Evolutionary conservation across 1,284 basidiomycete genomes (phyloP).

Genomic region (Moesziomyces antarcticus): DNA sequence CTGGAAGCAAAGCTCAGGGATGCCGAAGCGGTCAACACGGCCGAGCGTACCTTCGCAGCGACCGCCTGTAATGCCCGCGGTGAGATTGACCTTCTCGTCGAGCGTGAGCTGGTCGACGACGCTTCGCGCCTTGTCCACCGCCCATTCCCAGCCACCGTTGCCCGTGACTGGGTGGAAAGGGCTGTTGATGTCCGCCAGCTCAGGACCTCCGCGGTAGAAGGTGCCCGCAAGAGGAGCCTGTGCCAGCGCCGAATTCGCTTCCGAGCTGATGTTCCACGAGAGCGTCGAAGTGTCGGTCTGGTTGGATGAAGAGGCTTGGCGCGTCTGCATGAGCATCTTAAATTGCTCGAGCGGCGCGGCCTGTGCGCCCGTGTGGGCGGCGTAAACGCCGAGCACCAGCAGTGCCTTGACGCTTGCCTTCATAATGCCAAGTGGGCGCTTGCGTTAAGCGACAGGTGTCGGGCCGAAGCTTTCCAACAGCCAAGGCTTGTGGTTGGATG

Average conservation of each 20-base stretch:
- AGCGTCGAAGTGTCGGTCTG: conserved; percentile 1
- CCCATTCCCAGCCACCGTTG: conserved; percentile 43
- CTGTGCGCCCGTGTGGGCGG: conserved; percentile 21
- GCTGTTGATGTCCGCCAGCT: conserved; percentile 30
- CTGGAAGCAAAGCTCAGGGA: conserved; percentile 47
- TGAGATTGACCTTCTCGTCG: conserved; percentile 50
- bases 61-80: conserved; percentile 32
- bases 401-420: conserved; percentile 25
- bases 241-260: conserved; percentile 33
- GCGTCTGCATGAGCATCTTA: conserved; percentile 19
- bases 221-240: conserved; percentile 23
- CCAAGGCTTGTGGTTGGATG: neutral
- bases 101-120: conserved; percentile 40
- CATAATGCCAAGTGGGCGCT: conserved; percentile 2
- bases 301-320: conserved; percentile 16
- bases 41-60: conserved; percentile 37
- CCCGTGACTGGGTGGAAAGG: conserved; percentile 35
- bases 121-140: conserved; percentile 28
- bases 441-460: too few relatives aligned
- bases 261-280: conserved; percentile 40
- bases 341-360: conserved; percentile 34
- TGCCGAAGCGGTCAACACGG: conserved; percentile 38
- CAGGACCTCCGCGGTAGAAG: conserved; percentile 38
- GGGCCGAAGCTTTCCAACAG: neutral
- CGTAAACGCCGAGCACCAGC: conserved; percentile 38